phyloP scores from a whole-genome alignment of 768 basidiomycete species.

The Boletus sp. region DNA sequence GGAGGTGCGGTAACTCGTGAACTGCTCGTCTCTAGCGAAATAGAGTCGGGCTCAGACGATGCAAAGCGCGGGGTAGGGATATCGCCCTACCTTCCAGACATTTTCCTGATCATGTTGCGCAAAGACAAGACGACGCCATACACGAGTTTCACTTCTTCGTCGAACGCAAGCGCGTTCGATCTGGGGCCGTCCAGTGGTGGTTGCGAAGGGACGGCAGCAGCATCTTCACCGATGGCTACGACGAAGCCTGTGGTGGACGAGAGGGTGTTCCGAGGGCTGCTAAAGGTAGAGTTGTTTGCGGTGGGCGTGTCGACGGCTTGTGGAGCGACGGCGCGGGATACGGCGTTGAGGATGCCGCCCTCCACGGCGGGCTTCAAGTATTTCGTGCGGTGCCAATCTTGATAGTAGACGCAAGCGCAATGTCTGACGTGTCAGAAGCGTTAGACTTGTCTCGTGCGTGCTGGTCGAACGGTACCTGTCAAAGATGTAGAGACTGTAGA shows the following conservation, averaged over 20 bases:
- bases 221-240: constrained; percentile 56
- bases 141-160: constrained; percentile 96
- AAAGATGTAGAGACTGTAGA: constrained; percentile 91
- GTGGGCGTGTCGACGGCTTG: constrained; percentile 32
- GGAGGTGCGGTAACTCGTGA: constrained; percentile 87
- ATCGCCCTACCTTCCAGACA: constrained; percentile 65
- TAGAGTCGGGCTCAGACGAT: background rate
- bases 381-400: constrained; percentile 87
- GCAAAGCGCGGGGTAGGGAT: background rate
- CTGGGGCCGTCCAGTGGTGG: constrained; percentile 19
- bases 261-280: constrained; percentile 66
- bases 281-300: constrained; percentile 39
- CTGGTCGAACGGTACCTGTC: constrained; percentile 56
- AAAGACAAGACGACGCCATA: constrained; percentile 93
- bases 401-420: constrained; percentile 91
- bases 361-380: constrained; percentile 70
- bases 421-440: constrained; percentile 55
- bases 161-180: constrained; percentile 73
- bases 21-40: constrained; percentile 75
- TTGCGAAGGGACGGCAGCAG: constrained; percentile 26
- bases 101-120: constrained; percentile 92
- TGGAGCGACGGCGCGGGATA: constrained; percentile 65
- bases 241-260: constrained; percentile 64
- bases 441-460: background rate
- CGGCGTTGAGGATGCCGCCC: constrained; percentile 74